Base-by-base conservation (phyloP, 257 asterid species). In the Craterostigma plantagineum region DNA sequence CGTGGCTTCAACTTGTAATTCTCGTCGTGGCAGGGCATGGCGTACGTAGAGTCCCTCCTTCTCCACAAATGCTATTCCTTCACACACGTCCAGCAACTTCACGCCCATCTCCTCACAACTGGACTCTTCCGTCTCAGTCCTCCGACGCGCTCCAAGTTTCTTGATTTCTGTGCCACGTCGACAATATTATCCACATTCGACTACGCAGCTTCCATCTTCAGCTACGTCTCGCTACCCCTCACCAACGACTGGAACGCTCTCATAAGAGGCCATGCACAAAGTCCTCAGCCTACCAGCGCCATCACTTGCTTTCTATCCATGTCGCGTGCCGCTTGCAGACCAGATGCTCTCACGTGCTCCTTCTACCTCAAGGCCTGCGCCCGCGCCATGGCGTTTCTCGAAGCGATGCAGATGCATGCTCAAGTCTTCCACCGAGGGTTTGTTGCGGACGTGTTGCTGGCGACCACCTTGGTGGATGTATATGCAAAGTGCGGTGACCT, bases 191-290 rank as follows among this genome's bases (percentile, higher is more conserved):
- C 62, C 50, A 48, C 56, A 63, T 69, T 87, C 64, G 50, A 58
- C 33, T 72, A 74, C 68, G 90, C 92, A 58, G 53, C 65, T 59
- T 60, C 46, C 14, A 34, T 72, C 43, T 82, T 87, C 77, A 61
- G 54, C 61, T 59, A 14, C 61, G 43, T 82, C 48, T 54, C 78
- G 51, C 38, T 11, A 18, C 91, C 91, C 0, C 35, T 42, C 40
- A 79, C 93, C 40, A 82, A 87, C 48, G 98, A 87, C 62, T 87
- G 91, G 92, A 87, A 87, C 62, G 93, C 95, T 51, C 56, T 87
- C 48, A 74, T 87, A 61, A 93, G 98, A n/a, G 93, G 93, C 57
- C 79, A 69, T 60, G 84, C 98, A n/a, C 82, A 67, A 56, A 73
- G 81, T 62, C 56, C 55, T 49, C 63, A 62, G 14, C 97, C 94